Percentiles rank a stretch among this genome's conserved stretches.
Conservation (phyloP, 2,329 filamentous ascomycete genomes). For the Waltergamsia citrina region DNA sequence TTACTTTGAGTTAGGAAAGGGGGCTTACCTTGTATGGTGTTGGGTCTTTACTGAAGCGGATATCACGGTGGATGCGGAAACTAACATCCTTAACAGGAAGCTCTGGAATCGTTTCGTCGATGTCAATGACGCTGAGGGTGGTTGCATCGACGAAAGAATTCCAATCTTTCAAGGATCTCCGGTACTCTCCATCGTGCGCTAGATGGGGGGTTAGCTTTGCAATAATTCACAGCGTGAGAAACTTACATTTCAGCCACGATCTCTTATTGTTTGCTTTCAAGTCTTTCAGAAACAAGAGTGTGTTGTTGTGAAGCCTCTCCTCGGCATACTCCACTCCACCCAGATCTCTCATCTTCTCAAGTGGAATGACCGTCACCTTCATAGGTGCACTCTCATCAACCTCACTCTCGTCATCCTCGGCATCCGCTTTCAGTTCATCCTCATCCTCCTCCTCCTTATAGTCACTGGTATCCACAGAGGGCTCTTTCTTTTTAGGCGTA, state of each 20-base stretch:
- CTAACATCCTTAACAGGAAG: conserved; percentile 77
- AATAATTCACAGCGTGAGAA: neutral
- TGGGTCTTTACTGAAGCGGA: conserved; percentile 74
- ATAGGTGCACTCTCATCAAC: conserved; percentile 26
- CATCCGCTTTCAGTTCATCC: conserved; percentile 14
- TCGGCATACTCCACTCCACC: conserved; percentile 37
- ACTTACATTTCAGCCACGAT: conserved; percentile 47
- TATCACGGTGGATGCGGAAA: conserved; percentile 80
- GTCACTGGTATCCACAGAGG: conserved; percentile 9
- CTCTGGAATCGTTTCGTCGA: conserved; percentile 77
- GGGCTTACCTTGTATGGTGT: conserved; percentile 74
- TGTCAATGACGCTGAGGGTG: conserved; percentile 58
- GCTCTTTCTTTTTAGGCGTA: conserved; percentile 6
- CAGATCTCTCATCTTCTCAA: conserved; percentile 23
- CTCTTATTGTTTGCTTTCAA: conserved; percentile 51
- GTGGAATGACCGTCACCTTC: conserved; percentile 23
- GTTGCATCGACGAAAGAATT: conserved; percentile 66
- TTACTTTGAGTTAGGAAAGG: conserved; percentile 11
- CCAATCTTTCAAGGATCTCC: conserved; percentile 72
- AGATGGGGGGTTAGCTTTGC: neutral
- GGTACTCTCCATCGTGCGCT: conserved; percentile 76
- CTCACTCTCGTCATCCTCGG: conserved; percentile 19
- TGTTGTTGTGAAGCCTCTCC: conserved; percentile 45
- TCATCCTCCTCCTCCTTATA: conserved; percentile 16
- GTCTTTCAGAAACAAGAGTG: conserved; percentile 46